These are phyloP conservation scores for Heliosperma pusillum DNA, from an alignment of 148 eudicot species.

Conservation along the genomic window DNA sequence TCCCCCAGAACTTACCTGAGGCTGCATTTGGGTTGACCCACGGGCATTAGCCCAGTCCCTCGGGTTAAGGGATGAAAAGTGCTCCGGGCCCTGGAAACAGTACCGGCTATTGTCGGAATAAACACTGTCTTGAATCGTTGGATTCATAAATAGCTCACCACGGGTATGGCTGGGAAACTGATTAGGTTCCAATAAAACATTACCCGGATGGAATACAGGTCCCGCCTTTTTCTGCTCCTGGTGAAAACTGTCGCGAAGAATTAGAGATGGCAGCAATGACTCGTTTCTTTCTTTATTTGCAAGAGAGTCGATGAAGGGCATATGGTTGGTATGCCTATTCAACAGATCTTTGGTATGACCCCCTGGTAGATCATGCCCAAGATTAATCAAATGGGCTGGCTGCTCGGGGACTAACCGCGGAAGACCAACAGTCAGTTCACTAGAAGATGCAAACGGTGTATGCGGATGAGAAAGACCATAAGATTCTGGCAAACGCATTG, in stretches of 20 bases:
- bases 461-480: conserved; percentile 34
- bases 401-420: conserved; percentile 39
- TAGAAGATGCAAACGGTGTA: conserved; percentile 35
- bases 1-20: conserved; percentile 43
- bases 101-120: conserved; percentile 46
- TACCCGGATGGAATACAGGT: conserved; percentile 43
- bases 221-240: conserved; percentile 49
- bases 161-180: conserved; percentile 46
- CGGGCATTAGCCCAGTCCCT: conserved; percentile 60
- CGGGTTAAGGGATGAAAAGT: conserved; percentile 38
- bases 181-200: conserved; percentile 37
- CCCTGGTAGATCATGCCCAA: conserved; percentile 38
- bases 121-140: conserved; percentile 46
- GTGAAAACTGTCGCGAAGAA: conserved; percentile 43
- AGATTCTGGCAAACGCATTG: conserved; percentile 44
- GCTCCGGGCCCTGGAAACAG: conserved; percentile 48
- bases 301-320: conserved; percentile 45
- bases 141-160: conserved; percentile 45
- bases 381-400: conserved; percentile 41
- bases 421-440: conserved; percentile 40
- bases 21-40: conserved; percentile 36
- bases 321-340: conserved; percentile 42
- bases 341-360: conserved; percentile 41
- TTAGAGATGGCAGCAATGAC: conserved; percentile 47
- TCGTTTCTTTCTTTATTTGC: conserved; percentile 49